Evolutionary conservation across 2,329 filamentous ascomycete genomes (phyloP).

Genomic region (Penicillium expansum): DNA sequence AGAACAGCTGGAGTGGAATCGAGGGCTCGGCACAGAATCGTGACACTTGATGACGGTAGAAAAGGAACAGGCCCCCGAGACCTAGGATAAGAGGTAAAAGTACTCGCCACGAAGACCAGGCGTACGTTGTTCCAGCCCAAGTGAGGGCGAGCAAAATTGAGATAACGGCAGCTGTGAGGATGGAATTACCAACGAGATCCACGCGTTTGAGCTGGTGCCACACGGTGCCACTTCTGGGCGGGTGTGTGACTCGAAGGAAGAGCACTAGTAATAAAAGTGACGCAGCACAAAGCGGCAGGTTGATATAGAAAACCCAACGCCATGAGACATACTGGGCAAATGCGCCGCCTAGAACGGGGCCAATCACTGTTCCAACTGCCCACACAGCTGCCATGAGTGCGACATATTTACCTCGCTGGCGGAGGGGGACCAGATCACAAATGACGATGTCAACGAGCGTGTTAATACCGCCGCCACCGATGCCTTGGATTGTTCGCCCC

Average conservation of each 20-base stretch:
- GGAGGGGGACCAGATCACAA: slow-evolving; percentile 7
- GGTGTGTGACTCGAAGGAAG: slow-evolving; percentile 13
- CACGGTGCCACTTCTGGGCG: neutral
- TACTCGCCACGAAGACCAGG: slow-evolving; percentile 32
- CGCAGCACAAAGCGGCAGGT: neutral
- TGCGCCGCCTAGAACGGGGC: slow-evolving; percentile 6
- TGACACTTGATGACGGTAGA: slow-evolving; percentile 23
- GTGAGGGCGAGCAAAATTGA: slow-evolving; percentile 33
- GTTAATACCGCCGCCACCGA: slow-evolving; percentile 7
- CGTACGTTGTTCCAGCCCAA: slow-evolving; percentile 31
- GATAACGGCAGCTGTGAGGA: slow-evolving; percentile 29
- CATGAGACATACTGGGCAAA: slow-evolving; percentile 2
- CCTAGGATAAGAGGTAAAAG: slow-evolving; percentile 32
- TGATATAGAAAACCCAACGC: slow-evolving; percentile 14
- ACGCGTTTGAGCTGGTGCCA: slow-evolving; percentile 13
- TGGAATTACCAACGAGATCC: slow-evolving; percentile 31
- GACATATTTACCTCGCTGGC: slow-evolving; percentile 9
- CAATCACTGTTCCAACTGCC: slow-evolving; percentile 3
- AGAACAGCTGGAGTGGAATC: neutral
- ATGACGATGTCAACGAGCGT: slow-evolving; percentile 3
- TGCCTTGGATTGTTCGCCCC: slow-evolving; percentile 6
- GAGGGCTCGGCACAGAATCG: slow-evolving; percentile 1
- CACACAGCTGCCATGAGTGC: slow-evolving; percentile 6
- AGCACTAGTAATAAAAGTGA: neutral
- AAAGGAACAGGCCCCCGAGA: slow-evolving; percentile 22